Evolutionary conservation across 2,329 filamentous ascomycete genomes (phyloP), one percentile per base, ranked within the genome.

Genomic region (Periglandula ipomoeae): DNA sequence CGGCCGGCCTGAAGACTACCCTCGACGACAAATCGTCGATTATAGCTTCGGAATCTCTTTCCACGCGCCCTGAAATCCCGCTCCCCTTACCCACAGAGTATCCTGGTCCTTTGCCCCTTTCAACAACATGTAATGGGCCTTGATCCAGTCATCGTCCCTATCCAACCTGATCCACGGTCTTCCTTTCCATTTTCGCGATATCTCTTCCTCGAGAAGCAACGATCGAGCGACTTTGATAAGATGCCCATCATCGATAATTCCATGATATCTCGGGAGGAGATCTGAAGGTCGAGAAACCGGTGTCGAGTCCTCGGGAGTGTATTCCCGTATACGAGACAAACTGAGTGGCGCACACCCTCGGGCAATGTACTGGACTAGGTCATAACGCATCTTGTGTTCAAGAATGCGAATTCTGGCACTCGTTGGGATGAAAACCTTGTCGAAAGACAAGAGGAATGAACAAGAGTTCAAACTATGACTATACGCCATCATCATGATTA

Each of bases 341-440:
- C 20, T 15, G 1, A 90, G 73, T 0, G 74, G 65, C 1, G 88
- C 84, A 1, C 74, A 76, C 3, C 76, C 76, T 9, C 85, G 75
- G 1, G 84, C 85, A 0, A 83, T 78, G 62, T 94, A 95, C 66
- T 89, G 73, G 5, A 82, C 60, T 5, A 95, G 69, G 61, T 93
- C 87, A 56, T 82, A 67, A 38, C 89, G 79, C 44, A 83, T 85
- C 65, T 94, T 95, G 79, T 82, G 90, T 65, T 93, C 85, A 7
- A 95, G 71, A 0, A 95, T 68, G 5, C 87, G 80, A 11, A 74
- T 70, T 61, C 90, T 91, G 43, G 71, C 70, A 7, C 72, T 70
- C 0, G 67, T 60, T 0, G 79, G 71, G 39, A 89, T 71, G 76
- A 78, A 93, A 34, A 71, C 74, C 10, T 68, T 67, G 59, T 82